Evolutionary conservation across 768 basidiomycete genomes (phyloP).

Genomic region (Mycena haematopus): DNA sequence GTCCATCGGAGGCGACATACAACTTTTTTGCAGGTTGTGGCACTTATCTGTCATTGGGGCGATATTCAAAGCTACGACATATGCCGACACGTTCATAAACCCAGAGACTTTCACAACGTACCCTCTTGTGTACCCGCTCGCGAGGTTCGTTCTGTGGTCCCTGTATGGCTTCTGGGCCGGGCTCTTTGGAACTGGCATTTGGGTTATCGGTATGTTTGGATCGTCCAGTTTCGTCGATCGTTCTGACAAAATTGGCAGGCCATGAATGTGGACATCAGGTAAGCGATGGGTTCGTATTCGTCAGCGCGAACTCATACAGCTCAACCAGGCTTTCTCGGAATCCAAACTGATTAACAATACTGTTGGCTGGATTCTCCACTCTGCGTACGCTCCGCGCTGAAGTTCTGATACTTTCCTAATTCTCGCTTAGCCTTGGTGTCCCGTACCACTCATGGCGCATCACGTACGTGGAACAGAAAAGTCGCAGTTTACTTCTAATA

Average conservation of each 20-base stretch:
- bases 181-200: conserved; percentile 89
- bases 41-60: conserved; percentile 74
- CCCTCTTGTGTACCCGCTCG: conserved; percentile 67
- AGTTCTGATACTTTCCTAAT: conserved; percentile 28
- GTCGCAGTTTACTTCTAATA: not conserved
- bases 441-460: conserved; percentile 97
- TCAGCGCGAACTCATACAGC: not conserved
- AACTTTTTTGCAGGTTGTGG: conserved; percentile 42
- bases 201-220: conserved; percentile 38
- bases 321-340: conserved; percentile 77
- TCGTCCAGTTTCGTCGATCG: not conserved
- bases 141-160: conserved; percentile 74
- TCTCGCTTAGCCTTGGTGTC: conserved; percentile 73
- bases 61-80: conserved; percentile 71
- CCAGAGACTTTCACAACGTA: conserved; percentile 57
- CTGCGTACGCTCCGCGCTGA: conserved; percentile 57
- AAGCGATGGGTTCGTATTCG: not conserved
- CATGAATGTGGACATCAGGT: conserved; percentile 94
- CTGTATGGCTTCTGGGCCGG: conserved; percentile 84
- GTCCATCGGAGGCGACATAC: not conserved
- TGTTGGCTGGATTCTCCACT: conserved; percentile 93
- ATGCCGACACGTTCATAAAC: conserved; percentile 67
- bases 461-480: conserved; percentile 60
- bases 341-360: conserved; percentile 91
- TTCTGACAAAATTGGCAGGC: conserved; percentile 49